Percentiles rank a stretch among this genome's conserved stretches.
Evolutionary conservation across 768 basidiomycete species (phyloP).

Genomic region (Strobilomyces dryophilus): DNA sequence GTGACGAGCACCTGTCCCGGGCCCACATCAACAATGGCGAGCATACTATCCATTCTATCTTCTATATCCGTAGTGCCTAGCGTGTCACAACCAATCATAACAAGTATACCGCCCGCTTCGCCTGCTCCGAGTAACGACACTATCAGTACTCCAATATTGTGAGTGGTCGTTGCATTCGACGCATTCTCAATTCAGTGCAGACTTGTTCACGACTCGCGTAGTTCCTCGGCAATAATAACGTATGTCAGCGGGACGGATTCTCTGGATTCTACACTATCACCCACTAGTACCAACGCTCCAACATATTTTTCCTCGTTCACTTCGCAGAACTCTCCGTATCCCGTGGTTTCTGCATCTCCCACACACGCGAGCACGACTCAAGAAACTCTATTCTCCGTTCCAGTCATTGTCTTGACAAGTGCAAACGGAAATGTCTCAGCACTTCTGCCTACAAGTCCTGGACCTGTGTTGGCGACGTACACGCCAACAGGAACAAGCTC

Average conservation of each 20-base stretch:
- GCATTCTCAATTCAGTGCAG: background rate
- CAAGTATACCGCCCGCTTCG: background rate
- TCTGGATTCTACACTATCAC: background rate
- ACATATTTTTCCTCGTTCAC: background rate
- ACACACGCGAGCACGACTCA: slow-evolving; percentile 40
- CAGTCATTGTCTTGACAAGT: slow-evolving; percentile 34
- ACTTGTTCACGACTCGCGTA: background rate
- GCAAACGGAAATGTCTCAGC: slow-evolving; percentile 30
- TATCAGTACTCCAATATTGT: background rate
- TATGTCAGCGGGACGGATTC: background rate
- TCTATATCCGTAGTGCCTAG: background rate
- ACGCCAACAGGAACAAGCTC: slow-evolving; percentile 34
- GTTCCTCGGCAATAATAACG: background rate
- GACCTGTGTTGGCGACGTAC: slow-evolving; percentile 38
- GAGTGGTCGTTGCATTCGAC: background rate
- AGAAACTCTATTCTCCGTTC: slow-evolving; percentile 36
- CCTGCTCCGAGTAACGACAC: background rate
- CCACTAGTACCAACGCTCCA: background rate
- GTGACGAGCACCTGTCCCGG: background rate
- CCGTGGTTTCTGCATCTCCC: background rate
- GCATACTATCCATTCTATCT: background rate
- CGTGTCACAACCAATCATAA: background rate
- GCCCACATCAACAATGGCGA: background rate
- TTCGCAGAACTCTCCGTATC: background rate
- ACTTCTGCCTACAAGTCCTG: slow-evolving; percentile 34